Base-by-base conservation (phyloP, 2,329 filamentous ascomycete species). In the Ceratocystis diversiconidia region DNA sequence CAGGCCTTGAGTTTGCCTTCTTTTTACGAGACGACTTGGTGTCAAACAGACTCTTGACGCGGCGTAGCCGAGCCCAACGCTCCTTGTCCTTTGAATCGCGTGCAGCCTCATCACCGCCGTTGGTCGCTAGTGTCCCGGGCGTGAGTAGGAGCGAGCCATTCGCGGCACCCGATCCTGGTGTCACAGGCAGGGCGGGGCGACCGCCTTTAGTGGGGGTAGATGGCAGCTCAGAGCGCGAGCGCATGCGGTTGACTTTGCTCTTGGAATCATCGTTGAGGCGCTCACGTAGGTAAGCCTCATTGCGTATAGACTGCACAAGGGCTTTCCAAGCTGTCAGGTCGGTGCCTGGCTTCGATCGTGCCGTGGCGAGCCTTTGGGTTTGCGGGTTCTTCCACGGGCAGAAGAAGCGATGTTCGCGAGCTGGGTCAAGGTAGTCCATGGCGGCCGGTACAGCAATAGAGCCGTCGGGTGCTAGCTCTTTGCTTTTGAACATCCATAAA, bases 401-500 rank as follows among this genome's bases (percentile, higher is more conserved):
- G 72, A 92, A 94, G 71, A 90, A 88, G 68, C 90, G 84, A 73
- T 94, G 89, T 73, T 92, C 87, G 4, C 80, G 80, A 1, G 86
- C 75, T 3, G 85, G 84, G 71, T 92, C 85, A 1, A 94, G 79
- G 65, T 82, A 78, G 69, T 83, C 81, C 79, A 88, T 86, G 1
- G 82, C 81, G 2, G 85, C 82, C 1, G 82, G 80, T 3, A 82
- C 78, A 10, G 86, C 74, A 8, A 85, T 76, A 44, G 79, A 75
- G 0, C 79, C 79, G 17, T 76, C 74, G 1, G 78, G 76, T 66
- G 83, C 80, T 36, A 87, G 81, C 70, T 84, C 82, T 74, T 86
- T 91, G 73, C 85, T 86, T 71, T 85, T 88, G 74, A 95, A 97
- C 79, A 99, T 87, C 94, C 94, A 99, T 1, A 99, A 79, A 0